Conservation (phyloP, 352 stramenopile genomes). For the Globisporangium alternatum region DNA sequence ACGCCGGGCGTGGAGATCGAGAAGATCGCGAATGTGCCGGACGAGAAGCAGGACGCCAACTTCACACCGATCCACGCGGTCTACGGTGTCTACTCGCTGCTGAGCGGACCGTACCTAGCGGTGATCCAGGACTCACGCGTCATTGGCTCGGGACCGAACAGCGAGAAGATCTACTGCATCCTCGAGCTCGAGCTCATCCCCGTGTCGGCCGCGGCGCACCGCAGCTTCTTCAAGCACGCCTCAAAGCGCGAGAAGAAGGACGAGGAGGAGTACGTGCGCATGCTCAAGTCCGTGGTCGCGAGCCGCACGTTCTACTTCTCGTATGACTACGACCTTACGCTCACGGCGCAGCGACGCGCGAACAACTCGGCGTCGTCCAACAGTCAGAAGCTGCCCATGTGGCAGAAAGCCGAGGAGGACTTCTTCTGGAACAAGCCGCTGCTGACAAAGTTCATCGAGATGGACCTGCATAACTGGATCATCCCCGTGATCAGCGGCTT, state of each 20-base stretch:
- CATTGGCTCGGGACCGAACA: conserved; percentile 49
- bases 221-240: conserved; percentile 54
- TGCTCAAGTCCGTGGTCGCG: conserved; percentile 45
- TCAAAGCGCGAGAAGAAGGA: conserved; percentile 53
- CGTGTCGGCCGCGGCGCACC: conserved; percentile 42
- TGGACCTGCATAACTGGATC: conserved; percentile 59
- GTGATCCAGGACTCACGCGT: conserved; percentile 59
- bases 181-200: conserved; percentile 48
- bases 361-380: conserved; percentile 25
- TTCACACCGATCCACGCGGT: conserved; percentile 46
- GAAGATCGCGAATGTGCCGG: conserved; percentile 39
- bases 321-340: conserved; percentile 66
- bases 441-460: conserved; percentile 43
- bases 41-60: conserved; percentile 31
- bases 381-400: conserved; percentile 33
- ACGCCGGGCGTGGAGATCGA: conserved; percentile 39
- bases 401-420: conserved; percentile 70
- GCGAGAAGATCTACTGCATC: conserved; percentile 64
- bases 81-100: conserved; percentile 63
- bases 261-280: conserved; percentile 53
- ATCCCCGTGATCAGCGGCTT: conserved; percentile 66
- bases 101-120: conserved; percentile 54
- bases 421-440: conserved; percentile 94
- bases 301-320: conserved; percentile 67
- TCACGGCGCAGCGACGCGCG: conserved; percentile 48